phyloP scores from a whole-genome alignment of 2,329 filamentous ascomycete genomes.

The Sporothrix pallida region DNA sequence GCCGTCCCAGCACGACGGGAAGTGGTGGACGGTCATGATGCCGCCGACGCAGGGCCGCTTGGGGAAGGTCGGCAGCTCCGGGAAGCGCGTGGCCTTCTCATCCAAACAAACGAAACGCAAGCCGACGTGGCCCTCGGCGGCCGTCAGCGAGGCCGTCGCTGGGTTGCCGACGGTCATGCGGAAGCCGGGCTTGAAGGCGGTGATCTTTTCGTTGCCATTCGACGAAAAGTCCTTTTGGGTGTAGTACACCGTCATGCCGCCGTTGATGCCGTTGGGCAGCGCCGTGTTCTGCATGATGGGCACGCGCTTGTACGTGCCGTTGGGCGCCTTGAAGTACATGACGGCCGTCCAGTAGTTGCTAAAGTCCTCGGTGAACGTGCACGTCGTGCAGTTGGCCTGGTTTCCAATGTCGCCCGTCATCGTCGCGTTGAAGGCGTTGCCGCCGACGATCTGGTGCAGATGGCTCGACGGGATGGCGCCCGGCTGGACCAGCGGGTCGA shows the following conservation, averaged over 20 bases:
- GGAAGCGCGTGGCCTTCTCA: conserved; percentile 33
- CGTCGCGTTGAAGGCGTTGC: conserved; percentile 49
- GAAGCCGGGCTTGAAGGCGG: conserved; percentile 11
- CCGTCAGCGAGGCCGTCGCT: conserved; percentile 4
- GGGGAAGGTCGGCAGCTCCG: conserved; percentile 49
- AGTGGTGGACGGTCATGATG: conserved; percentile 51
- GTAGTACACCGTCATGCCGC: conserved; percentile 49
- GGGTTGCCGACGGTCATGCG: conserved; percentile 24
- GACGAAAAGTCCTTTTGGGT: conserved; percentile 48
- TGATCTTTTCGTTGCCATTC: conserved; percentile 32
- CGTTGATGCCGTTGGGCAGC: conserved; percentile 10
- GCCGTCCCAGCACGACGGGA: conserved; percentile 53
- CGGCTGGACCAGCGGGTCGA: conserved; percentile 54
- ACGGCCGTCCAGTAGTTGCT: conserved; percentile 47
- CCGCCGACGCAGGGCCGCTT: conserved; percentile 47
- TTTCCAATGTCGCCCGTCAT: conserved; percentile 41
- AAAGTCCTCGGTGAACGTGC: conserved; percentile 46
- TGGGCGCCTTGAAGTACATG: conserved; percentile 41
- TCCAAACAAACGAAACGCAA: conserved; percentile 35
- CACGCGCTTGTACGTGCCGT: conserved; percentile 43
- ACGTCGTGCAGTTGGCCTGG: conserved; percentile 40
- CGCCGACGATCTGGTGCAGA: conserved; percentile 49
- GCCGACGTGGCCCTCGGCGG: conserved; percentile 39
- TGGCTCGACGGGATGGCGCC: conserved; percentile 51
- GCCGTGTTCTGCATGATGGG: conserved; percentile 30